Percentiles rank a stretch among this genome's conserved stretches.
These are phyloP conservation scores for Lasiodiplodia theobromae DNA, from an alignment of 2,329 filamentous ascomycete genomes.

Conservation along the genomic window DNA sequence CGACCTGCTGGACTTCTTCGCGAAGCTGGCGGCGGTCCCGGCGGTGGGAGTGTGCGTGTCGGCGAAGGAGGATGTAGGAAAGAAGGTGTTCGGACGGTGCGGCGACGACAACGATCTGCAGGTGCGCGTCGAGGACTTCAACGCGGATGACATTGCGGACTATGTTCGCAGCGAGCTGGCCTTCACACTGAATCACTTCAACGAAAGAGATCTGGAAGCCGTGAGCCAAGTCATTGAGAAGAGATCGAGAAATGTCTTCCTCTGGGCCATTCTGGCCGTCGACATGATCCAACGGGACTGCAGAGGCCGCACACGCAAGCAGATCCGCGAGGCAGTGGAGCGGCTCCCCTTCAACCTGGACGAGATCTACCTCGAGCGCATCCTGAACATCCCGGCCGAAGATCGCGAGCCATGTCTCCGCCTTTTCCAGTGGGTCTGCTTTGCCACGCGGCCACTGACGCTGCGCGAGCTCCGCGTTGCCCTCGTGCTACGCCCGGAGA, in stretches of 20 bases:
- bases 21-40: not conserved
- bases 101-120: not conserved
- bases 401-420: not conserved
- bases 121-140: conserved; percentile 1
- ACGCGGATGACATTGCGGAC: not conserved
- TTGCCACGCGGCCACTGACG: not conserved
- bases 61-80: not conserved
- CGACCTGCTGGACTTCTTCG: not conserved
- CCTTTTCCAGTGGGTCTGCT: conserved; percentile 15
- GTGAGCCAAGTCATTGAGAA: not conserved
- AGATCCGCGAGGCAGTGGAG: not conserved
- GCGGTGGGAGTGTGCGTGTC: not conserved
- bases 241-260: not conserved
- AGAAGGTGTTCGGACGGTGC: not conserved
- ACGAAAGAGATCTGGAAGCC: not conserved
- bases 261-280: conserved; percentile 12
- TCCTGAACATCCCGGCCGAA: not conserved
- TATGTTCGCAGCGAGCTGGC: not conserved
- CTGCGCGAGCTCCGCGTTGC: conserved; percentile 8
- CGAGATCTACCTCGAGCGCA: not conserved
- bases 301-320: not conserved
- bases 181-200: not conserved
- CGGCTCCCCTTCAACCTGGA: not conserved
- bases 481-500: not conserved
- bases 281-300: not conserved